Percentiles rank a stretch among this genome's conserved stretches.
Evolutionary conservation across 148 eudicot genomes (phyloP).

Genomic region (Vaccinium macrocarpon): DNA sequence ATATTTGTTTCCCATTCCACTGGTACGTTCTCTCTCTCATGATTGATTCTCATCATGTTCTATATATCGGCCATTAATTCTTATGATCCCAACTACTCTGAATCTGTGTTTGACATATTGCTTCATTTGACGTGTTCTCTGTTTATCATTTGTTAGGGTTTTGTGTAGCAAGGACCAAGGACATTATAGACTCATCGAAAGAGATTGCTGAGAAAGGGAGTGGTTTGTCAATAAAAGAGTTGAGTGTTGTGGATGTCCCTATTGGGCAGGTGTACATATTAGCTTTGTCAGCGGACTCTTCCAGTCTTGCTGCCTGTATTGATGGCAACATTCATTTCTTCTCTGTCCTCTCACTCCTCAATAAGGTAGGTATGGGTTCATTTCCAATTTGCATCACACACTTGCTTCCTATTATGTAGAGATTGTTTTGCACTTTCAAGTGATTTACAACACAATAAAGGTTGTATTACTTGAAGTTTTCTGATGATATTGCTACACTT

Average conservation of each 20-base stretch:
- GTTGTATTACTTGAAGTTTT: background rate
- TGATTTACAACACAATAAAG: background rate
- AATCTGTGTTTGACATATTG: no score
- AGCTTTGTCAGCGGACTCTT: constrained; percentile 64
- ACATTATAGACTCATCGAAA: constrained; percentile 52
- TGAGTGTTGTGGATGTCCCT: constrained; percentile 58
- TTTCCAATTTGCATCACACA: background rate
- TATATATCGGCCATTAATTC: background rate
- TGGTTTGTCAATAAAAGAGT: constrained; percentile 47
- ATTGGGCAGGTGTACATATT: constrained; percentile 74
- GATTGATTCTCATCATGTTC: background rate
- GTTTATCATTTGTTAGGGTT: constrained; percentile 49
- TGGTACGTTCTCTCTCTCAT: constrained; percentile 25
- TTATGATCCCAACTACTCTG: background rate
- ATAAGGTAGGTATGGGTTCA: constrained; percentile 59
- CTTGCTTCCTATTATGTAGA: background rate
- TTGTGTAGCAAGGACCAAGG: constrained; percentile 73
- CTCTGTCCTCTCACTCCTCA: constrained; percentile 53
- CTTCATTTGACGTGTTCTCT: background rate
- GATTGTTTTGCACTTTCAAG: background rate
- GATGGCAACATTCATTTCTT: constrained; percentile 56
- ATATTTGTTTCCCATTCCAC: constrained; percentile 59
- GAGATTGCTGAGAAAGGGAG: constrained; percentile 45
- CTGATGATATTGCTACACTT: background rate
- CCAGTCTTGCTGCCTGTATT: constrained; percentile 61